These are phyloP conservation scores for Zychaea mexicana DNA, from an alignment of 371 early-diverging fungal species.

Conservation along the genomic window DNA sequence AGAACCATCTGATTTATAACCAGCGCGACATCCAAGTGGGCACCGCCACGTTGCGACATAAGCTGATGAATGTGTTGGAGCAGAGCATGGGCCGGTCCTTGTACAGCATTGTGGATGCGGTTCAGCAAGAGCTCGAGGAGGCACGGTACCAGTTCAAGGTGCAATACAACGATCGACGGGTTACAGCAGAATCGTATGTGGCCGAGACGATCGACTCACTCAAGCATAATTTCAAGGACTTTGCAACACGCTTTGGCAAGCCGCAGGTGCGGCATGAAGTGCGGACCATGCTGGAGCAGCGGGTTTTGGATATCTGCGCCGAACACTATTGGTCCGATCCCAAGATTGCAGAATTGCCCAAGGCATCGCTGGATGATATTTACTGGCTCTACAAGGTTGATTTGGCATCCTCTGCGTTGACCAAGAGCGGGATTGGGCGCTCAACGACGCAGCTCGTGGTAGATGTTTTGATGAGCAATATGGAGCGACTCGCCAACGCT, in stretches of 20 bases:
- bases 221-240: conserved; percentile 92
- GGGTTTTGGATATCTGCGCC: conserved; percentile 88
- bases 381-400: conserved; percentile 88
- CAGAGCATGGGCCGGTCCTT: conserved; percentile 89
- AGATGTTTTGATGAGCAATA: conserved; percentile 81
- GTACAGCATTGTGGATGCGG: conserved; percentile 82
- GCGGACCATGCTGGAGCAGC: conserved; percentile 85
- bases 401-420: conserved; percentile 80
- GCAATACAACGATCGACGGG: conserved; percentile 92
- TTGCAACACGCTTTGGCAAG: conserved; percentile 87
- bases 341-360: conserved; percentile 67
- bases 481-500: conserved; percentile 76
- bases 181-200: conserved; percentile 94
- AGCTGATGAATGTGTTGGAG: conserved; percentile 88
- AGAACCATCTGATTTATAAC: conserved; percentile 60
- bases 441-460: conserved; percentile 90
- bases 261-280: conserved; percentile 90
- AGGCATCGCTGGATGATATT: conserved; percentile 54
- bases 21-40: conserved; percentile 80
- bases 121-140: conserved; percentile 92
- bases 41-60: conserved; percentile 77
- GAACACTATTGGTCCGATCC: conserved; percentile 92
- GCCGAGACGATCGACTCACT: conserved; percentile 92
- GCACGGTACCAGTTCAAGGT: conserved; percentile 97
- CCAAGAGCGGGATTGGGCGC: conserved; percentile 93